Evolutionary conservation across 2,329 filamentous ascomycete genomes (phyloP).

Genomic region (Beauveria pseudobassiana): DNA sequence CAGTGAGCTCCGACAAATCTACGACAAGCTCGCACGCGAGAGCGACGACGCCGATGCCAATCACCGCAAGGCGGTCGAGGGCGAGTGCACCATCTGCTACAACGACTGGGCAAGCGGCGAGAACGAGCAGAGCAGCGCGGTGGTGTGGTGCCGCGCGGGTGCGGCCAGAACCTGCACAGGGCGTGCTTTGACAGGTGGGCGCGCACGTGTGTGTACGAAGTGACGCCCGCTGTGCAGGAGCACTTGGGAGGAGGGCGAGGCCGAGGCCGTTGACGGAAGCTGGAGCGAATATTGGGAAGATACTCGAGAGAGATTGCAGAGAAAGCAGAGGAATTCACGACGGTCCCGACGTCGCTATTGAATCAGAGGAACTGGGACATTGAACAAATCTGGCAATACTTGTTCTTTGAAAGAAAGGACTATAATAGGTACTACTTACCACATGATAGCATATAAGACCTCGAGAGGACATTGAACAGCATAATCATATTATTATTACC

Average conservation of each 20-base stretch:
- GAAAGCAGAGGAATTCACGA: no score
- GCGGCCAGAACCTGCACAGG: conserved; percentile 48
- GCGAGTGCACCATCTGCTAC: conserved; percentile 52
- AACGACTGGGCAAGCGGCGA: conserved; percentile 32
- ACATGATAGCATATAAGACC: no score
- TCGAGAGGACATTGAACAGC: no score
- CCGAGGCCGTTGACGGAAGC: no score
- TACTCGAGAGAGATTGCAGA: no score
- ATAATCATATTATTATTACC: no score
- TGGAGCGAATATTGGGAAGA: no score
- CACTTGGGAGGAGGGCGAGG: conserved; percentile 34
- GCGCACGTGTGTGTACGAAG: conserved; percentile 27
- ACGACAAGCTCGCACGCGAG: conserved; percentile 25
- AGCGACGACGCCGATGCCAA: conserved; percentile 17
- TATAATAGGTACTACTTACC: no score
- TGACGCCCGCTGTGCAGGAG: conserved; percentile 56
- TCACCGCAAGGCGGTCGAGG: conserved; percentile 42
- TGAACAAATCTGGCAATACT: no score
- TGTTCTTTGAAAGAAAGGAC: no score
- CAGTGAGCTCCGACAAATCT: conserved; percentile 52
- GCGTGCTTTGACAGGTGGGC: conserved; percentile 50
- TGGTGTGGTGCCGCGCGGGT: conserved; percentile 45
- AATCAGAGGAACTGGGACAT: no score
- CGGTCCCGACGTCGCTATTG: no score
- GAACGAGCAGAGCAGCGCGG: conserved; percentile 22